Base-by-base conservation (phyloP, 2,329 filamentous ascomycete genomes). In the Exserohilum rostratum region DNA sequence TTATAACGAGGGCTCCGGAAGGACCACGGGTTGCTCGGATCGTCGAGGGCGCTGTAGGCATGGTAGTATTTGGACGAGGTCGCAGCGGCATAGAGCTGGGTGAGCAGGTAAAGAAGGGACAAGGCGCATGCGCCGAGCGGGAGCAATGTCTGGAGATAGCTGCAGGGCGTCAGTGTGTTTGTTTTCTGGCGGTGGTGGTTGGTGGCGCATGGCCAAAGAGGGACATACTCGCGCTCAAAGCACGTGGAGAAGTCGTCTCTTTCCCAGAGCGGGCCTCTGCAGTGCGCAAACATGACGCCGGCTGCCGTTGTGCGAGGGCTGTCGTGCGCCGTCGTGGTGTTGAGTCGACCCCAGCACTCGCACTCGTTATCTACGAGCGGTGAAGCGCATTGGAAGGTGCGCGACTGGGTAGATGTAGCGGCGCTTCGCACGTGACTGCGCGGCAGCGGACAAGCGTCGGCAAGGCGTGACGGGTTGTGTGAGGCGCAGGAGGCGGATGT, bases 61-160 rank as follows among this genome's bases (percentile, higher is more conserved):
- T 82, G 76, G 58, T 78, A 70, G 67, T 79, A 80, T 77, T 80
- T 79, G 63, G 79, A 57, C 2, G 50, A 77, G 60, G 82, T 73
- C 58, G 80, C 79, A 53, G 82, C 83, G 55, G 80, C 79, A 60
- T 86, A 73, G 64, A 83, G 78, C 69, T 88, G 85, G 64, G 83
- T 71, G 17, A 83, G 64, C 52, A 96, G 83, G 64, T 87, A 81
- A 47, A 90, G 72, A 62, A 93, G 73, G 6, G 95, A 98, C 22
- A 89, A 65, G 59, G 78, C 83, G 74, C 92, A 85, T 53, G 89
- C 81, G 57, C 87, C 78, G 57, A 95, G 79, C 50, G 95, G 95
- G 50, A 98, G 82, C 42, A 96, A 80, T 57, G 90, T 86, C 76
- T 90, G 88, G 49, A 96, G 84, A 74, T 90, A 93, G 75, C 90